phyloP scores from a whole-genome alignment of 306 rosid species.

The Citrullus colocynthis region DNA sequence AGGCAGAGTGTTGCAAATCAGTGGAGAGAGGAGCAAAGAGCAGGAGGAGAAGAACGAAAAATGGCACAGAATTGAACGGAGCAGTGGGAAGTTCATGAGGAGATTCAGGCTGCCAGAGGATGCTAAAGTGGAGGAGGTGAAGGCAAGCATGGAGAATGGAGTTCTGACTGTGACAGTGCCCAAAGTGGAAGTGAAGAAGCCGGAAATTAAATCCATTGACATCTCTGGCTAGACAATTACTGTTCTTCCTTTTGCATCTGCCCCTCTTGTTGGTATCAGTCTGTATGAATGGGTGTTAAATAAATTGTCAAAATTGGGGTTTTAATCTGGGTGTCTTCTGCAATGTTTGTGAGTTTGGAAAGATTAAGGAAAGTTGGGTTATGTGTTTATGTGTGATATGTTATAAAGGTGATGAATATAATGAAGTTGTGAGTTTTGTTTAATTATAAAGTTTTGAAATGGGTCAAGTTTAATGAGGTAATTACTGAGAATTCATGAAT shows the following conservation, averaged over 20 bases:
- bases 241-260: background rate
- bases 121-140: slow-evolving; percentile 12
- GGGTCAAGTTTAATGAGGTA: too few relatives aligned
- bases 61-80: slow-evolving; percentile 29
- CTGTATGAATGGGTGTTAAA: too few relatives aligned
- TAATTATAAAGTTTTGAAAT: too few relatives aligned
- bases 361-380: too few relatives aligned
- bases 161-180: slow-evolving; percentile 24
- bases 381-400: too few relatives aligned
- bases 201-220: slow-evolving; percentile 12
- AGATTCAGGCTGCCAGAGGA: slow-evolving; percentile 26
- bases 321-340: too few relatives aligned
- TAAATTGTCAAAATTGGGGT: too few relatives aligned
- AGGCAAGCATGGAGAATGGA: slow-evolving; percentile 22
- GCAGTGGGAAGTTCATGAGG: slow-evolving; percentile 25
- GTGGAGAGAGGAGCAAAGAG: slow-evolving; percentile 21
- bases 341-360: too few relatives aligned
- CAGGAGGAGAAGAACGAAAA: slow-evolving; percentile 20
- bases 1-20: slow-evolving; percentile 17
- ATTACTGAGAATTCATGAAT: too few relatives aligned
- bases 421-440: too few relatives aligned
- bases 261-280: background rate
- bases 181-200: slow-evolving; percentile 11
- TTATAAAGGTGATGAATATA: too few relatives aligned
- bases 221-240: slow-evolving; percentile 10